Evolutionary conservation across 441 rosid genomes (phyloP), one percentile per base, ranked within the genome.

Genomic region (Brassica balearica): DNA sequence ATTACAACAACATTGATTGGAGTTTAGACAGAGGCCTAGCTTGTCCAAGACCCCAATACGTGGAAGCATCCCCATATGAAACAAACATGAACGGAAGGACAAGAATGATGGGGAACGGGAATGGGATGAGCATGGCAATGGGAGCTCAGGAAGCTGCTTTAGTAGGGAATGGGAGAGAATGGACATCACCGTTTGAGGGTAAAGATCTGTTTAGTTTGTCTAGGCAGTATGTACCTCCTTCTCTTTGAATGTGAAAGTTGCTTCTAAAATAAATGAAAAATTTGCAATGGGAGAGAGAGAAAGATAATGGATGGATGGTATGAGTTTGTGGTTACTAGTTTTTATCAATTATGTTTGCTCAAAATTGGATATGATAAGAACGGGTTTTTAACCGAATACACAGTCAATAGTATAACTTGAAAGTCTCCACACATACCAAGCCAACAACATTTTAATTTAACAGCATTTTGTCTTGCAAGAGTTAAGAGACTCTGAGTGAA

Each of bases 111-210:
- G 55, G 55, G 15, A 81, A 27, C 83, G 88, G 67, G 81, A 86
- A 65, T 77, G 82, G 43, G 51, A 66, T 78, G 55, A n/a, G 55
- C 2, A 48, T 48, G 55, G 7, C 55, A n/a, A 48, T 48, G 10
- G 92, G 90, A 76, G 77, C 84, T 46, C 86, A 77, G 69, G 89
- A 83, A 6, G 83, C 81, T 5, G 85, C 84, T 48, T 73, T 87
- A 15, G 80, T 85, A 9, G 82, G 81, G 1, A 86, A 86, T 73
- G 78, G 88, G n/a, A 86, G 81, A 19, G 98, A 94, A 56, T 92
- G 98, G 98, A 89, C 95, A 6, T 91, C 98, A n/a, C 96, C 98
- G 3, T 92, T 94, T 72, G 95, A 89, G 68, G 95, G 92, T 75
- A 90, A 88, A 70, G 98, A 94, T 85, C 91, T 92, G 75, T 92